A percentile compares a stretch with the other conserved stretches of the same genome.
Conservation (phyloP, 768 basidiomycete genomes). For the Serendipita vermifera region DNA sequence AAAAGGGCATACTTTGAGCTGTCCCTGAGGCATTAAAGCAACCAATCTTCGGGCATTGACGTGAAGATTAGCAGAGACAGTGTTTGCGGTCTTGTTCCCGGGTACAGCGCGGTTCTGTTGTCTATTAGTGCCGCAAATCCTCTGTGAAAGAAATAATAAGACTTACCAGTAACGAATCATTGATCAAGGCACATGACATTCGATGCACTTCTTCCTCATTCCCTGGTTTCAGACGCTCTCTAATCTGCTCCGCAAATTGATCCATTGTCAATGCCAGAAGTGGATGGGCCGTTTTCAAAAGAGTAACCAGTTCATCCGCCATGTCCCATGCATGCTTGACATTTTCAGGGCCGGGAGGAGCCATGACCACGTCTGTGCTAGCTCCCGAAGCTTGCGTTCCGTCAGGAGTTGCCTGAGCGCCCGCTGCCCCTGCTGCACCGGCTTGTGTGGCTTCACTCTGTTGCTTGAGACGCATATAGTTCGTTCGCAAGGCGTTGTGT, state of each 20-base stretch:
- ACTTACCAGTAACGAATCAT: conserved; percentile 72
- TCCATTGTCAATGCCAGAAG: conserved; percentile 90
- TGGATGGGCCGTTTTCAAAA: conserved; percentile 91
- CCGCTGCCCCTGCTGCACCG: conserved; percentile 21
- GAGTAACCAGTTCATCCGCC: conserved; percentile 85
- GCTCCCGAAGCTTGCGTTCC: too few relatives aligned
- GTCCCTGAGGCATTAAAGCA: conserved; percentile 15
- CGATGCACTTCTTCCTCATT: conserved; percentile 93
- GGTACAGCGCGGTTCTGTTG: too few relatives aligned
- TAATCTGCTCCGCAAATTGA: conserved; percentile 91
- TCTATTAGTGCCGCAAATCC: neutral
- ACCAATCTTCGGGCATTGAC: neutral
- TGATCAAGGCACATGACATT: conserved; percentile 71
- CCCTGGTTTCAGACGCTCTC: conserved; percentile 72
- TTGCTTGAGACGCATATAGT: conserved; percentile 28
- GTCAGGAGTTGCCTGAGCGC: too few relatives aligned
- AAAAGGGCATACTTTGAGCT: conserved; percentile 39
- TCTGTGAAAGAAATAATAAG: neutral
- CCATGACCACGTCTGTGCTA: conserved; percentile 14
- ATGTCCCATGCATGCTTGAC: conserved; percentile 64
- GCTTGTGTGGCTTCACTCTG: conserved; percentile 28
- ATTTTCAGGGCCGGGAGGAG: conserved; percentile 11
- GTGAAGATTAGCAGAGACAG: neutral
- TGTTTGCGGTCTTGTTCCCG: conserved; percentile 53
- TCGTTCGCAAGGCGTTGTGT: conserved; percentile 27